Evolutionary conservation across 78 protist genomes (phyloP).

Genomic region (Dictyostelium firmibasis): DNA sequence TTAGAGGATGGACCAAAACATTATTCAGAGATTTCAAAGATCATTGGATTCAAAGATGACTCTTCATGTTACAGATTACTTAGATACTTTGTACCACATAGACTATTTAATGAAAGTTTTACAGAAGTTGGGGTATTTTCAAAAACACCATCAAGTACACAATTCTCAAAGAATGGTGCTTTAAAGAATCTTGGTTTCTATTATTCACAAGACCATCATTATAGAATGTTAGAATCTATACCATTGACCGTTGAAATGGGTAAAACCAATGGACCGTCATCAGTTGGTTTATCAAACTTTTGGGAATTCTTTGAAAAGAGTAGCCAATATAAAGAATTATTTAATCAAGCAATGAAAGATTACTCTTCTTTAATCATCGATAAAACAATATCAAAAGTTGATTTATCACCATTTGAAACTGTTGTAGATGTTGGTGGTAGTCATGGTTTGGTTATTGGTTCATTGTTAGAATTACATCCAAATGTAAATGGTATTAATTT

Average conservation of each 20-base stretch:
- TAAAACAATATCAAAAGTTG: not conserved
- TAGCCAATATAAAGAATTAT: not conserved
- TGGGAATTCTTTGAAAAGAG: not conserved
- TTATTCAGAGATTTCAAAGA: not conserved
- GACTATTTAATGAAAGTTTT: not conserved
- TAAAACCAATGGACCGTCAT: not conserved
- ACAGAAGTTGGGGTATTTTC: not conserved
- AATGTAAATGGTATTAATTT: constrained; percentile 34
- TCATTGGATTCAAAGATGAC: not conserved
- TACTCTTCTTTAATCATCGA: not conserved
- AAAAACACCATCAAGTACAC: not conserved
- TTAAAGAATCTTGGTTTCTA: too few relatives aligned
- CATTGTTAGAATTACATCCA: not conserved
- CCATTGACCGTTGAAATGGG: not conserved
- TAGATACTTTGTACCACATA: not conserved
- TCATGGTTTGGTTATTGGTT: not conserved
- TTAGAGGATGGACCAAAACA: not conserved
- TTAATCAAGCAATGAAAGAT: not conserved
- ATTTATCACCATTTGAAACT: not conserved
- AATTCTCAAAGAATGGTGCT: not conserved
- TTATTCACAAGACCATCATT: too few relatives aligned
- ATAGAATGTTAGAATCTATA: not conserved
- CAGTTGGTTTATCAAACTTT: not conserved
- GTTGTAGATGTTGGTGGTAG: constrained; percentile 32
- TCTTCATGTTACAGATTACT: not conserved